Percentiles rank a stretch among this genome's conserved stretches.
phyloP scores from a whole-genome alignment of 345 rosid species.

The Acer saccharum region DNA sequence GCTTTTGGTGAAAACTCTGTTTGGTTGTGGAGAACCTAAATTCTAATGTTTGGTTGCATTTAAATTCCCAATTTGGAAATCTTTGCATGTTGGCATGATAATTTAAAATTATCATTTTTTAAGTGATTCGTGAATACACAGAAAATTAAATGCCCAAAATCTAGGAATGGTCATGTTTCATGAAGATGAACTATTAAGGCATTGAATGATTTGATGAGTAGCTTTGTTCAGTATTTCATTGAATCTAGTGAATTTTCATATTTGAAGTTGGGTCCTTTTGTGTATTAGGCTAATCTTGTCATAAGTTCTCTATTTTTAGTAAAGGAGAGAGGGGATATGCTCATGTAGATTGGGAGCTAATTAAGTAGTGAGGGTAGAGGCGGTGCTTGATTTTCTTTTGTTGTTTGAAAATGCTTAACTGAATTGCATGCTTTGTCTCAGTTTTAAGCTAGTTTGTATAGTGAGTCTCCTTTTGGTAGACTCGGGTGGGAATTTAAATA shows the following conservation, averaged over 20 bases:
- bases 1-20: background rate
- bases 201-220: slow-evolving; percentile 6
- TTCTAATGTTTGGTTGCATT: background rate
- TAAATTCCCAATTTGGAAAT: background rate
- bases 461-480: background rate
- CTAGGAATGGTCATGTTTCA: background rate
- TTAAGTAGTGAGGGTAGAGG: background rate
- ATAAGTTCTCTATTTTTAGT: no score
- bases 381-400: no score
- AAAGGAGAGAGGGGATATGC: background rate
- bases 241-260: background rate
- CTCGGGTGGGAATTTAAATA: background rate
- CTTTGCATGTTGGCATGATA: no score
- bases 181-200: background rate
- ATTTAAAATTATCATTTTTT: background rate
- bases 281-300: no score
- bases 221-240: background rate
- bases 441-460: background rate
- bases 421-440: background rate
- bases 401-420: background rate
- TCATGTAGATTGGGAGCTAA: background rate
- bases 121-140: background rate
- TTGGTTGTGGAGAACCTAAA: background rate
- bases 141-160: background rate
- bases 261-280: no score